A percentile compares a stretch with the other conserved stretches of the same genome.
Evolutionary conservation across 176 grass and related monocot species (phyloP).

Genomic region (Melocanna baccifera): DNA sequence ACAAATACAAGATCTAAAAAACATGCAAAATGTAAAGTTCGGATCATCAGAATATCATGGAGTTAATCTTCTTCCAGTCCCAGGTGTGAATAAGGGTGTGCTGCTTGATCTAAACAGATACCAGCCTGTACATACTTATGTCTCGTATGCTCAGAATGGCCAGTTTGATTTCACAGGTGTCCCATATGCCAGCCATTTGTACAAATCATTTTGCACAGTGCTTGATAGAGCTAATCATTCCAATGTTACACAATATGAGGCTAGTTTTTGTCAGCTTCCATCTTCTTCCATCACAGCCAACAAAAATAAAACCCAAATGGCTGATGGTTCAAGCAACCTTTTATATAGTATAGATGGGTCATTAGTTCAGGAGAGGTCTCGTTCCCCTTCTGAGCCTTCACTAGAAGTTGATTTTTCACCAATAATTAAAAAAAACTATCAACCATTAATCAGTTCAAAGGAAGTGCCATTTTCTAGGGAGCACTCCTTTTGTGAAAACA

Average conservation of each 20-base stretch:
- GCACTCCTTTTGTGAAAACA: conserved; percentile 13
- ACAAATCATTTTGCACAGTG: conserved; percentile 36
- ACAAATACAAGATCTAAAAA: conserved; percentile 41
- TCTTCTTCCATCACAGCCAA: conserved; percentile 31
- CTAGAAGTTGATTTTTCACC: conserved; percentile 27
- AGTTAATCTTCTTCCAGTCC: conserved; percentile 24
- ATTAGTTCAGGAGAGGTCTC: conserved; percentile 12
- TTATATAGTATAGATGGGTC: conserved; percentile 2
- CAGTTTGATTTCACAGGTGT: conserved; percentile 22
- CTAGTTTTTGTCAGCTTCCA: conserved; percentile 14
- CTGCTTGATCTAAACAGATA: conserved; percentile 24
- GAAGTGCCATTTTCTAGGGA: conserved; percentile 17
- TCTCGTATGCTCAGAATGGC: conserved; percentile 45
- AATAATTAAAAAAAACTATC: conserved; percentile 28
- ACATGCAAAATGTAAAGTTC: conserved; percentile 1
- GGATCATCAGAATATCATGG: conserved; percentile 37
- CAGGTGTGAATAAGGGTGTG: conserved; percentile 37
- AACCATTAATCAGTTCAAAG: conserved; percentile 34
- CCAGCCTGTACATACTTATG: conserved; percentile 23
- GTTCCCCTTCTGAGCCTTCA: conserved; percentile 8
- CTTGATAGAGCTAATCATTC: conserved; percentile 35
- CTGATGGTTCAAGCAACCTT: conserved; percentile 6
- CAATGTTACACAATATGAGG: conserved; percentile 26
- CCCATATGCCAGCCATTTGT: conserved; percentile 27
- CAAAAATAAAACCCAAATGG: conserved; percentile 34